phyloP scores from a whole-genome alignment of 2,329 filamentous ascomycete genomes.

The Parascedosporium putredinis region DNA sequence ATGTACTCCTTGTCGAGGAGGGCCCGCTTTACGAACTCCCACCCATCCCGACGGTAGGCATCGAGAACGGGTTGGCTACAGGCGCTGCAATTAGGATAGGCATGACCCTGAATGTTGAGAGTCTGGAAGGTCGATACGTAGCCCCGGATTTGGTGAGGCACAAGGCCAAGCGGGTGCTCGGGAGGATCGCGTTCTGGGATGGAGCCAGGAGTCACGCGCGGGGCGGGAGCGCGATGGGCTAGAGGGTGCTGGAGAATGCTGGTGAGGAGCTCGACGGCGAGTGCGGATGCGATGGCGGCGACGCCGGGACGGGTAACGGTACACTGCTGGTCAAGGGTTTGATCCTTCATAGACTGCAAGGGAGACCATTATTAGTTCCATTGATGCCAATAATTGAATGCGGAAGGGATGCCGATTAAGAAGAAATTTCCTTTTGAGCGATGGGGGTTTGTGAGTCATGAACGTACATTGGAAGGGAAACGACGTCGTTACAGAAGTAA shows the following conservation, averaged over 20 bases:
- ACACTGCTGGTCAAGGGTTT: constrained; percentile 94
- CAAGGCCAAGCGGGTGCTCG: constrained; percentile 53
- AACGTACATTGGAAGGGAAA: constrained; percentile 73
- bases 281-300: constrained; percentile 81
- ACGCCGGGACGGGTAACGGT: constrained; percentile 92
- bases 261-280: constrained; percentile 81
- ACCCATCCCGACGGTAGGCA: constrained; percentile 57
- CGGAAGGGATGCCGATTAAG: no score
- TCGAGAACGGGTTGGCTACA: constrained; percentile 62
- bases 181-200: constrained; percentile 43
- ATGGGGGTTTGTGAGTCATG: no score
- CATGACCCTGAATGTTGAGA: constrained; percentile 59
- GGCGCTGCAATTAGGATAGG: constrained; percentile 73
- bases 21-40: constrained; percentile 67
- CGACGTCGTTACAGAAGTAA: constrained; percentile 98
- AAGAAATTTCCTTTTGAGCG: no score
- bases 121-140: constrained; percentile 67
- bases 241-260: constrained; percentile 81
- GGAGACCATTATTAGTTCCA: constrained; percentile 21
- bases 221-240: constrained; percentile 50
- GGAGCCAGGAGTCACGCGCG: constrained; percentile 27
- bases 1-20: constrained; percentile 69
- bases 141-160: constrained; percentile 73
- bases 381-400: no score
- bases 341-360: constrained; percentile 75